Conservation (phyloP, 2,329 filamentous ascomycete species). For the Diaporthe batatas region DNA sequence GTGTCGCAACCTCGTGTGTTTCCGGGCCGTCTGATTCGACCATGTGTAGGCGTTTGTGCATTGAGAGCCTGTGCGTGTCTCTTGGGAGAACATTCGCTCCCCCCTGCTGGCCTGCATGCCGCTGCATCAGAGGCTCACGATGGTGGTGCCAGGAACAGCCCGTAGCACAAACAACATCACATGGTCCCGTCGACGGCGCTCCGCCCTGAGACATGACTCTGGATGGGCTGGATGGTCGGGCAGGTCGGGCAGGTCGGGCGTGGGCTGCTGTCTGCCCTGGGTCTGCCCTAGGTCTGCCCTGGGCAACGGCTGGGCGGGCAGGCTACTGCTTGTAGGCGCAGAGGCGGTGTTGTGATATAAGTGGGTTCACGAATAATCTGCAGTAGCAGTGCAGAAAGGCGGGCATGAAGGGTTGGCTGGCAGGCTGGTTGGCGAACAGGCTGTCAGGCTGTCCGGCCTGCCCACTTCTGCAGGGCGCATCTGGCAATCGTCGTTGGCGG, state of each 20-base stretch:
- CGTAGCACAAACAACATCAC: slow-evolving; percentile 14
- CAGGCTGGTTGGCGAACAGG: not conserved
- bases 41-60: slow-evolving; percentile 1
- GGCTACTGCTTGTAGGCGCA: too few relatives aligned
- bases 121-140: slow-evolving; percentile 5
- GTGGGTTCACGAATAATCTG: slow-evolving; percentile 30
- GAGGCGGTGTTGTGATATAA: not conserved
- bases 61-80: not conserved
- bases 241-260: not conserved
- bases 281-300: not conserved
- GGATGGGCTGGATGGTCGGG: not conserved
- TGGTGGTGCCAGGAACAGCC: not conserved
- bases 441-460: not conserved
- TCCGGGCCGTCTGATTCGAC: not conserved
- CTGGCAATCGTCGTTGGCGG: slow-evolving; percentile 26
- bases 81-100: not conserved
- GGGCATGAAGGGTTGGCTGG: slow-evolving; percentile 20
- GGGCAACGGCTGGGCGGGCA: too few relatives aligned
- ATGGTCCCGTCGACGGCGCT: slow-evolving; percentile 21
- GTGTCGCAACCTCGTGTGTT: slow-evolving; percentile 2
- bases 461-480: not conserved
- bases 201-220: slow-evolving; percentile 31
- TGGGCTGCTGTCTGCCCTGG: not conserved
- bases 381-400: slow-evolving; percentile 36
- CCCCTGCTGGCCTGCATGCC: too few relatives aligned